These are phyloP conservation scores for Clonostachys rhizophaga DNA, from an alignment of 2,329 filamentous ascomycete species.

Conservation along the genomic window DNA sequence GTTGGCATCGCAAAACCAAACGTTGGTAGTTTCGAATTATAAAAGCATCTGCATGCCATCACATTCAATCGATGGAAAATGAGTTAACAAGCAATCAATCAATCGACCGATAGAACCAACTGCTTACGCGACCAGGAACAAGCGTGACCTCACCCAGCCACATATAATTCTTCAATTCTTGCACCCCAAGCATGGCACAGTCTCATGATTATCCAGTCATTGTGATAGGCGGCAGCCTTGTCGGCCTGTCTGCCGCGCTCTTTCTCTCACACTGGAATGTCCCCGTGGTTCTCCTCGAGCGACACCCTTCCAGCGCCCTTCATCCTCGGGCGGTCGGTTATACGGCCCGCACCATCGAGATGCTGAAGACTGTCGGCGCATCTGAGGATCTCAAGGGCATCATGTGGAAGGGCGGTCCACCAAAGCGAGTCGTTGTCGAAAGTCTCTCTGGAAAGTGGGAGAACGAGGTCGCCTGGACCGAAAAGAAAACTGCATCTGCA, in stretches of 20 bases:
- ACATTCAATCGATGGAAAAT: no score
- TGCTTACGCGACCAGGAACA: no score
- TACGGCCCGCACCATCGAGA: slow-evolving; percentile 29
- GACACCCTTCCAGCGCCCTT: slow-evolving; percentile 21
- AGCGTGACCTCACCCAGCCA: no score
- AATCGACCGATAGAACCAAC: no score
- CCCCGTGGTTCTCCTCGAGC: slow-evolving; percentile 26
- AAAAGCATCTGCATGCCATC: no score
- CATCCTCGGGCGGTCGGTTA: slow-evolving; percentile 30
- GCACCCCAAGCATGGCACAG: not conserved
- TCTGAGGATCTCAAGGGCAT: slow-evolving; percentile 2
- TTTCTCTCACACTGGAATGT: slow-evolving; percentile 22
- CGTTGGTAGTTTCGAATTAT: no score
- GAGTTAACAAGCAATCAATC: no score
- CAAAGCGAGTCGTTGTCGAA: slow-evolving; percentile 11
- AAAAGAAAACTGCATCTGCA: slow-evolving; percentile 1
- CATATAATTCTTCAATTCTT: not conserved
- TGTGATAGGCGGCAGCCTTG: slow-evolving; percentile 30
- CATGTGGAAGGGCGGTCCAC: slow-evolving; percentile 9
- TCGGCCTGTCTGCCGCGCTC: slow-evolving; percentile 29
- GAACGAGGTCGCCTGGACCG: slow-evolving; percentile 11
- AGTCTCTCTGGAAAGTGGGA: slow-evolving; percentile 13
- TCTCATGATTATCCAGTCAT: slow-evolving; percentile 15
- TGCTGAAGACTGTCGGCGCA: slow-evolving; percentile 19
- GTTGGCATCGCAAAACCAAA: no score